A percentile compares a stretch with the other conserved stretches of the same genome.
Evolutionary conservation across 768 basidiomycete species (phyloP).

Genomic region (Rossbeevera mucosa): DNA sequence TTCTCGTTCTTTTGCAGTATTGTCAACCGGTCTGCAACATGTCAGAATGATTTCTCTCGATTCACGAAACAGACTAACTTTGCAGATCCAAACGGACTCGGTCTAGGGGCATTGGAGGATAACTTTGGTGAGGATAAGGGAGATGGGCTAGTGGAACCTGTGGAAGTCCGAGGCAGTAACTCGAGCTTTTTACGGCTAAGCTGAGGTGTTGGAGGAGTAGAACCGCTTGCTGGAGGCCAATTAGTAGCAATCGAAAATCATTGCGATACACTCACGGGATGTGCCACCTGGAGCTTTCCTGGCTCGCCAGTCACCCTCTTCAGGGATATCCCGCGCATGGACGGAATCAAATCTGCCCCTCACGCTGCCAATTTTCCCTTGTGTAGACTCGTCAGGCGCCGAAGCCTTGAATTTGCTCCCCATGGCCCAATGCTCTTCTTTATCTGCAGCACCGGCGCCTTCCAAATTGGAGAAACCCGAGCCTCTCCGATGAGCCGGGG

Average conservation of each 20-base stretch:
- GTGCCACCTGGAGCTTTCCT: conserved; percentile 44
- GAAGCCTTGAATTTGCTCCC: conserved; percentile 71
- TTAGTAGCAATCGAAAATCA: conserved; percentile 10
- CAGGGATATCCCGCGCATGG: conserved; percentile 46
- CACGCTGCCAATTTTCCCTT: conserved; percentile 40
- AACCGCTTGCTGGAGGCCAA: conserved; percentile 49
- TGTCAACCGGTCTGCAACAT: conserved; percentile 74
- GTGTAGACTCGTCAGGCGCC: conserved; percentile 36
- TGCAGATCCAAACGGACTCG: conserved; percentile 88
- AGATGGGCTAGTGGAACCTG: conserved; percentile 61
- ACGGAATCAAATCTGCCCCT: conserved; percentile 53
- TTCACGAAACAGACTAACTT: conserved; percentile 43
- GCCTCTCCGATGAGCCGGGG: conserved; percentile 50
- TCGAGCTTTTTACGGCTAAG: conserved; percentile 77
- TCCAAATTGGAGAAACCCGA: conserved; percentile 52
- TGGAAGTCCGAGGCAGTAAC: conserved; percentile 73
- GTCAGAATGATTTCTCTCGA: conserved; percentile 8
- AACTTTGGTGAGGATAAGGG: conserved; percentile 80
- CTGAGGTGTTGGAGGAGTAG: conserved; percentile 81
- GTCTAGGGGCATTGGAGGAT: conserved; percentile 42
- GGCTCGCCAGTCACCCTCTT: conserved; percentile 72
- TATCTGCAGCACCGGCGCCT: conserved; percentile 55
- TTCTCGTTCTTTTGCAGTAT: conserved; percentile 68
- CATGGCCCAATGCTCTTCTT: conserved; percentile 73
- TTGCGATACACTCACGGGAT: conserved; percentile 53